Evolutionary conservation across 176 grass and related monocot genomes (phyloP).

Genomic region (Tillandsia fasciculata): DNA sequence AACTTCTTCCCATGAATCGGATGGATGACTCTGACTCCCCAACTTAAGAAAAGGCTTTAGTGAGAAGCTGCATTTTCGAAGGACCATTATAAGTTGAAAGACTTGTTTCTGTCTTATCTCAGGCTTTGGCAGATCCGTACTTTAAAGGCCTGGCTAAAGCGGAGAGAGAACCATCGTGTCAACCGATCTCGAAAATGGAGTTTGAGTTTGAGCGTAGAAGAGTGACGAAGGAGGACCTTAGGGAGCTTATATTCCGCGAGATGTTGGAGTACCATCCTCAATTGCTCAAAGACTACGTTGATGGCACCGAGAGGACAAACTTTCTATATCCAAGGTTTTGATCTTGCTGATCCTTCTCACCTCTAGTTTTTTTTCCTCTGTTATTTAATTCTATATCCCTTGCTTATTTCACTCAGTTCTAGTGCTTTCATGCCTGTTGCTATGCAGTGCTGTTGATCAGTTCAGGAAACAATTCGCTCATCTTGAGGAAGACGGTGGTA

Average conservation of each 20-base stretch:
- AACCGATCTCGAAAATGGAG: slow-evolving; percentile 95
- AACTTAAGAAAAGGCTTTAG: no score
- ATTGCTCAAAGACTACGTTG: slow-evolving; percentile 87
- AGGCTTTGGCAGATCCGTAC: slow-evolving; percentile 88
- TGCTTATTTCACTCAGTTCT: not conserved
- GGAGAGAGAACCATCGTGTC: slow-evolving; percentile 93
- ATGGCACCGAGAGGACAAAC: slow-evolving; percentile 84
- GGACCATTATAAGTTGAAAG: no score
- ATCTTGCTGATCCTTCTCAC: no score
- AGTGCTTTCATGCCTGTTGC: not conserved
- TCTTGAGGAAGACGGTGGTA: slow-evolving; percentile 82
- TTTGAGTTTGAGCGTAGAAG: slow-evolving; percentile 93
- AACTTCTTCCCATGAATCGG: no score
- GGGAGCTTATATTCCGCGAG: slow-evolving; percentile 88
- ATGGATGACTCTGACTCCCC: no score
- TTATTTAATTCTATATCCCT: no score
- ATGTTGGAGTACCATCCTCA: slow-evolving; percentile 97
- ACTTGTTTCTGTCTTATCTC: not conserved
- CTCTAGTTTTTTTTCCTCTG: not conserved
- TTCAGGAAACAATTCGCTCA: slow-evolving; percentile 89
- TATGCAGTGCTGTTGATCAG: slow-evolving; percentile 86
- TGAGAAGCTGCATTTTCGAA: no score
- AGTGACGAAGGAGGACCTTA: slow-evolving; percentile 92
- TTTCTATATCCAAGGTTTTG: slow-evolving; percentile 90
- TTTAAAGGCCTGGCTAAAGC: slow-evolving; percentile 83